Evolutionary conservation across 2,329 filamentous ascomycete genomes (phyloP).

Genomic region (Penicillium glabrum): DNA sequence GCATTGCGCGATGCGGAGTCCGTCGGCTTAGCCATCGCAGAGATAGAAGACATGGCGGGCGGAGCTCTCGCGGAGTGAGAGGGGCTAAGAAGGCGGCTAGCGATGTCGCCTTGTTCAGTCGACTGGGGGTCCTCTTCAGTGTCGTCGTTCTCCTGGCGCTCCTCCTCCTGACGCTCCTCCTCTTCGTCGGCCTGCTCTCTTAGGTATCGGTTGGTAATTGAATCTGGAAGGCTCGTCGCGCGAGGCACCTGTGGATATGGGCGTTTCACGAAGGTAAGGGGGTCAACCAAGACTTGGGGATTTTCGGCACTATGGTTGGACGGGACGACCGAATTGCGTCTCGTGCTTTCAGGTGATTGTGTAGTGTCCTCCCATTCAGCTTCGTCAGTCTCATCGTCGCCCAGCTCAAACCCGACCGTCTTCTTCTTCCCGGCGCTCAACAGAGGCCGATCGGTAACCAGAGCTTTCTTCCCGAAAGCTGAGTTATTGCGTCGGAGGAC

Average conservation of each 20-base stretch:
- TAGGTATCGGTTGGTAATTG: conserved; percentile 33
- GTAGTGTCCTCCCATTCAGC: conserved; percentile 51
- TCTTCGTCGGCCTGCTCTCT: conserved; percentile 22
- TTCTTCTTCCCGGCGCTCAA: conserved; percentile 44
- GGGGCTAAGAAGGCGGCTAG: conserved; percentile 38
- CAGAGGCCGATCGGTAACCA: conserved; percentile 34
- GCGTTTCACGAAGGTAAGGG: conserved; percentile 43
- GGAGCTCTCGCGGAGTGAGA: conserved; percentile 45
- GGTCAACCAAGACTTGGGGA: conserved; percentile 36
- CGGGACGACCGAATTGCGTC: conserved; percentile 45
- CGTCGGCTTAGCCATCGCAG: conserved; percentile 43
- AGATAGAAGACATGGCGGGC: conserved; percentile 50
- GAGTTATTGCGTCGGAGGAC: conserved; percentile 41
- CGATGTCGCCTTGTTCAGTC: conserved; percentile 38
- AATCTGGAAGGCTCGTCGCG: conserved; percentile 40
- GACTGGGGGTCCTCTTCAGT: conserved; percentile 25
- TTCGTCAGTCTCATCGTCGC: conserved; percentile 45
- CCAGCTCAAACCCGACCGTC: conserved; percentile 49
- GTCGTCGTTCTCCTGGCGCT: conserved; percentile 19
- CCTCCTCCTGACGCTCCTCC: conserved; percentile 18
- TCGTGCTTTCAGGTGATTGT: conserved; percentile 48
- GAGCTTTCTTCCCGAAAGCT: conserved; percentile 39
- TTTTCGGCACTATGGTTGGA: conserved; percentile 37
- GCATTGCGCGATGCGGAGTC: conserved; percentile 37
- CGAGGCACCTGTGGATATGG: conserved; percentile 39